phyloP scores from a whole-genome alignment of 202 grass and related monocot species.

The Zoysia matrella region DNA sequence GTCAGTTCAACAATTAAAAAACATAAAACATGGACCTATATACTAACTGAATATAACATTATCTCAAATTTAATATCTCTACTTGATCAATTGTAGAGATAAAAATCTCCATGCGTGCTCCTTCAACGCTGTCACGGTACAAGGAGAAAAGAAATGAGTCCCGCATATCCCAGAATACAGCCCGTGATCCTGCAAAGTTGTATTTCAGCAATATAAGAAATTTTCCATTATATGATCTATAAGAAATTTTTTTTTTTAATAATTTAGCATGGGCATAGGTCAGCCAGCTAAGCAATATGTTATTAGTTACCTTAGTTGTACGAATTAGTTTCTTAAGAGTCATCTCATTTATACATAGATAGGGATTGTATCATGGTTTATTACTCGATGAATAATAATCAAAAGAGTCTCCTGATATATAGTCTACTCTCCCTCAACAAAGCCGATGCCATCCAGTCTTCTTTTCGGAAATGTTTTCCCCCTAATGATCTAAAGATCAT shows the following conservation, averaged over 20 bases:
- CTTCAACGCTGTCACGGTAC: conserved; percentile 67
- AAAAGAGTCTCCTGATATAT: no score
- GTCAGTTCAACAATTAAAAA: conserved; percentile 41
- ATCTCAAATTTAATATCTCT: conserved; percentile 43
- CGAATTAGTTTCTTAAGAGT: no score
- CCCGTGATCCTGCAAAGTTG: conserved; percentile 66
- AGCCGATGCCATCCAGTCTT: no score
- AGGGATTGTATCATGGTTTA: no score
- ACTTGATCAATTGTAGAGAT: conserved; percentile 77
- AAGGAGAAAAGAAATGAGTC: conserved; percentile 81
- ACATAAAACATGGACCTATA: conserved; percentile 26
- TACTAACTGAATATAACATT: conserved; percentile 26
- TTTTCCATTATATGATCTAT: conserved; percentile 10
- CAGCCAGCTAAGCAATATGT: no score
- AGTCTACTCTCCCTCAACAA: no score
- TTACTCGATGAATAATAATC: no score
- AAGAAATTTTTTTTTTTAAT: not conserved
- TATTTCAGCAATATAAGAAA: conserved; percentile 23
- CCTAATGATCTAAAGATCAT: no score
- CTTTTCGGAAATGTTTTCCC: no score
- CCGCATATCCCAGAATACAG: conserved; percentile 84
- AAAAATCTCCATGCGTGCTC: conserved; percentile 75
- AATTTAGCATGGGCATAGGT: no score
- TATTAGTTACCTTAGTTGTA: no score
- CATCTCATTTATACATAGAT: no score